Conservation (phyloP, 257 asterid species). For the Penstemon newberryi region DNA sequence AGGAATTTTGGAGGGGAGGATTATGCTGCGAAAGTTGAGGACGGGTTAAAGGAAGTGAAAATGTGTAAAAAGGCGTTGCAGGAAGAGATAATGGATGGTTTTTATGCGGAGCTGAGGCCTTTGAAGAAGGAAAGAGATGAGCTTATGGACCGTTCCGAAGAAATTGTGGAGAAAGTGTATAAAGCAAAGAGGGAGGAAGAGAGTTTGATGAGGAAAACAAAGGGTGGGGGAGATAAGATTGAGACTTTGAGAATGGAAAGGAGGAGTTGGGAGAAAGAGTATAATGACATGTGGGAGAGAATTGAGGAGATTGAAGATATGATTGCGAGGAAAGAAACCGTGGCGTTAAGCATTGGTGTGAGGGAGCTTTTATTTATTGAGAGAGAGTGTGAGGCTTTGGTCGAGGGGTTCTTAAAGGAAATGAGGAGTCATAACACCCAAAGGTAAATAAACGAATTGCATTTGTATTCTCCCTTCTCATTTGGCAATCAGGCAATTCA, state of each 20-base stretch:
- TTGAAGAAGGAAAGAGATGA: conserved; percentile 45
- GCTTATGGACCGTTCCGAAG: conserved; percentile 42
- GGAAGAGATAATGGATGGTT: conserved; percentile 60
- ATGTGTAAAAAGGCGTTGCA: conserved; percentile 51
- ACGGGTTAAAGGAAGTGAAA: conserved; percentile 59
- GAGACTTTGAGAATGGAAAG: conserved; percentile 52
- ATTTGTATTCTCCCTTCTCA: no score
- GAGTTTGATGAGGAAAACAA: conserved; percentile 39
- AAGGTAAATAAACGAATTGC: conserved; percentile 43
- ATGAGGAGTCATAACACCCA: conserved; percentile 36
- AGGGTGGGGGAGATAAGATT: conserved; percentile 40
- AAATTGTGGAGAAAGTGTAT: conserved; percentile 34
- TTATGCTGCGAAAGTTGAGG: conserved; percentile 35
- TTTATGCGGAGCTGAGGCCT: conserved; percentile 52
- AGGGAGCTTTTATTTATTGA: conserved; percentile 83
- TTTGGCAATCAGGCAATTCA: background rate
- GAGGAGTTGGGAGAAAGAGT: conserved; percentile 49
- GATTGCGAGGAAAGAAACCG: conserved; percentile 61
- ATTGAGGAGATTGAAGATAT: conserved; percentile 74
- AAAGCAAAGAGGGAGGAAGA: conserved; percentile 51
- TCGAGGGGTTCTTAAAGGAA: conserved; percentile 47
- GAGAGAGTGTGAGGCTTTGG: conserved; percentile 80
- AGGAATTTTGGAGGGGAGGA: conserved; percentile 39
- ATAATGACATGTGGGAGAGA: conserved; percentile 56
- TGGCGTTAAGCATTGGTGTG: conserved; percentile 74